Evolutionary conservation across 2,329 filamentous ascomycete species (phyloP), one percentile per base, ranked within the genome.

Genomic region (Cordyceps cateniannulata): DNA sequence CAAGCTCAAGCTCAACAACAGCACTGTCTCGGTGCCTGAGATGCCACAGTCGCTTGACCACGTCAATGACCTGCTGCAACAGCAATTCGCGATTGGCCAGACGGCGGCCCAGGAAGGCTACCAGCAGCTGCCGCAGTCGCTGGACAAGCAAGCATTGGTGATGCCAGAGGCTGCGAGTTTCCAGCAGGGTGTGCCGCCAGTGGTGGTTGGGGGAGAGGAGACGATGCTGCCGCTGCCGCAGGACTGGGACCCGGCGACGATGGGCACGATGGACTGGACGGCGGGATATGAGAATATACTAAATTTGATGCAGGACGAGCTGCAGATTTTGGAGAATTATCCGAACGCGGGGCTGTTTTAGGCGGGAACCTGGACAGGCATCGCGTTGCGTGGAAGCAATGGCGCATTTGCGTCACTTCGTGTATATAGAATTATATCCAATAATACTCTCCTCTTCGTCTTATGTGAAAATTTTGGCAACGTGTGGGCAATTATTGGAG

Each of bases 21-120:
- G 38, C 42, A 40, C 8, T 20, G 27, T 40, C 27, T 20, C 48
- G 14, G 57, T 59, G 48, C 57, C 57, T 25, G 38, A 85, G 67
- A 73, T 75, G 22, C 74, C 76, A 65, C 77, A 82, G 52, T 72
- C 75, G 52, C 72, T 77, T 27, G 75, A 80, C 63, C 72, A 78
- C 45, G 73, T 73, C 52, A 76, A 82, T 68, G 73, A 72, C 3
- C 77, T 78, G 80, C 1, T 77, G 47, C 47, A 50, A 3, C 48
- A 47, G 40, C 48, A 52, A 27, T 44, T 51, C 18, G 38, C 8
- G 42, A 51, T 59, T 25, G 45, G 44, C 16, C 18, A 10, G 24
- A 14, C 45, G 7, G 32, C 56, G 9, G 25, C 25, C 20, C 49
- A 29, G 22, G 16, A 12, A 20, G 16, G 42, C 20, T 7, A 50